Conservation (phyloP, 306 rosid species). For the Dryas drummondii region DNA sequence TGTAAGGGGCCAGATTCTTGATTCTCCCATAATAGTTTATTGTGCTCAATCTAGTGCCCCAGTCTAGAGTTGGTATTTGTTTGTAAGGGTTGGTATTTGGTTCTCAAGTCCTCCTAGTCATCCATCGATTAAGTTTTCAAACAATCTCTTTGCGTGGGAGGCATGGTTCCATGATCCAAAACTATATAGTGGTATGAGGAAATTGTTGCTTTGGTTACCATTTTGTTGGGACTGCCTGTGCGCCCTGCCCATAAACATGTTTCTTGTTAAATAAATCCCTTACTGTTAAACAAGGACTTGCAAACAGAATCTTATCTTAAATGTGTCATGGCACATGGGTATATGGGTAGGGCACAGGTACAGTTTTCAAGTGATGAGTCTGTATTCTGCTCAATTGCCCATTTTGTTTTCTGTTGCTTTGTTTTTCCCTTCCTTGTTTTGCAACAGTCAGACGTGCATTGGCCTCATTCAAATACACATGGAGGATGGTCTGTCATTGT, state of each 20-base stretch:
- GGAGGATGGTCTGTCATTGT: constrained; percentile 15
- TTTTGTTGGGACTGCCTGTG: constrained; percentile 26
- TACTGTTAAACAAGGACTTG: constrained; percentile 8
- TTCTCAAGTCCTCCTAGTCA: background rate
- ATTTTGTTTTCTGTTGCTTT: constrained; percentile 26
- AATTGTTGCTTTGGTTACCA: constrained; percentile 10
- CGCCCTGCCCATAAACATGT: constrained; percentile 23
- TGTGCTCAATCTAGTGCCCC: constrained; percentile 12
- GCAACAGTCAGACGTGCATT: background rate
- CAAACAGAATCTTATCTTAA: constrained; percentile 32
- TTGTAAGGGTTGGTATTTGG: background rate
- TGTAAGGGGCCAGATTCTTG: background rate
- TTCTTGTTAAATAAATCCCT: constrained; percentile 13
- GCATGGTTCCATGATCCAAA: constrained; percentile 2
- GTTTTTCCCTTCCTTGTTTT: constrained; percentile 14
- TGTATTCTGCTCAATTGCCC: constrained; percentile 2
- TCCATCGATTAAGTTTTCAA: background rate
- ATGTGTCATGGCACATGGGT: constrained; percentile 27
- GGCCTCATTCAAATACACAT: background rate
- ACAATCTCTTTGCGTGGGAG: background rate
- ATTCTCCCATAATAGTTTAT: background rate
- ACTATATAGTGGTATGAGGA: background rate
- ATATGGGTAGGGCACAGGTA: constrained; percentile 43
- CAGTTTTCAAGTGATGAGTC: constrained; percentile 25
- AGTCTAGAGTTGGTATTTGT: background rate